phyloP scores from a whole-genome alignment of 2,329 filamentous ascomycete genomes.

The Metarhizium robertsii region DNA sequence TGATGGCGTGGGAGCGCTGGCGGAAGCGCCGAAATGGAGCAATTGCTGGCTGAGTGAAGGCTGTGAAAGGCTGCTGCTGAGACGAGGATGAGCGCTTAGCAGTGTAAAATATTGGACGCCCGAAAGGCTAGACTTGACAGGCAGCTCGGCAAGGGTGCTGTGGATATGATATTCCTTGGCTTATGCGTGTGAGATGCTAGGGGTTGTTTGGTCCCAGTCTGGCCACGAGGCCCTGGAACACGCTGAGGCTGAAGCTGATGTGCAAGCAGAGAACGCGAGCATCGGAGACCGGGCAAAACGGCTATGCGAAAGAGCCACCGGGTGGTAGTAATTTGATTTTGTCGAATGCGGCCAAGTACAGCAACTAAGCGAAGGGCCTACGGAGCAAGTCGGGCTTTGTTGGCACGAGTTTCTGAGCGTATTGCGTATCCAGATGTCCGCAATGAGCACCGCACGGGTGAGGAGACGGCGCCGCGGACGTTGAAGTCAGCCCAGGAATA shows the following conservation, averaged over 20 bases:
- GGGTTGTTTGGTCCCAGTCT: not conserved
- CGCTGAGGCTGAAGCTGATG: not conserved
- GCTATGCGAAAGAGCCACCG: not conserved
- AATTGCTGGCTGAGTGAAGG: not conserved
- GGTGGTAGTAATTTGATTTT: not conserved
- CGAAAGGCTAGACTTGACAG: not conserved
- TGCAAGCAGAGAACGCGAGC: not conserved
- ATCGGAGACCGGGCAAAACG: not conserved
- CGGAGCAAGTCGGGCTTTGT: not conserved
- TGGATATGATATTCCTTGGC: not conserved
- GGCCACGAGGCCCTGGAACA: not conserved
- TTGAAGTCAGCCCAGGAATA: not conserved
- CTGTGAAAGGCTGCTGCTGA: not conserved
- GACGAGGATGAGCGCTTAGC: not conserved
- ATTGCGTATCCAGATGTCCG: not conserved
- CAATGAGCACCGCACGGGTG: not conserved
- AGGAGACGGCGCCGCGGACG: not conserved
- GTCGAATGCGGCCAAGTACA: not conserved
- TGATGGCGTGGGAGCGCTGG: slow-evolving; percentile 3
- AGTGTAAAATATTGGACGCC: not conserved
- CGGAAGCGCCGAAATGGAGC: slow-evolving; percentile 7
- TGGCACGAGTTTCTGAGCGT: not conserved
- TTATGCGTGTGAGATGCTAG: not conserved
- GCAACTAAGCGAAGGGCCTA: not conserved
- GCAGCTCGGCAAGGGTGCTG: slow-evolving; percentile 1